Conservation (phyloP, 805 yeast species). For the Schizosaccharomyces osmophilus region DNA sequence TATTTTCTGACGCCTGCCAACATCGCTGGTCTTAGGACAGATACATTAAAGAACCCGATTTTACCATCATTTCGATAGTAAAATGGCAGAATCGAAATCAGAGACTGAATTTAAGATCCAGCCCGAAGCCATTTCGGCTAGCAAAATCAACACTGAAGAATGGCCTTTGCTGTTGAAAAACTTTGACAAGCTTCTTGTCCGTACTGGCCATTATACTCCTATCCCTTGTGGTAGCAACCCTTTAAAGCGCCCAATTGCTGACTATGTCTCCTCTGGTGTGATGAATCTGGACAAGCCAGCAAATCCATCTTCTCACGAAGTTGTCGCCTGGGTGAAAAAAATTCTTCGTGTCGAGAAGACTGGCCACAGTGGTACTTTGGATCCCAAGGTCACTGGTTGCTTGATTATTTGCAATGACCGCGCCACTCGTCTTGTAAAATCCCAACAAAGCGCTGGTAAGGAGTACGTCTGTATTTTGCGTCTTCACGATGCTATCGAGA, state of each 20-base stretch:
- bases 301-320: slow-evolving; percentile 96
- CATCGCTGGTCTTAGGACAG: neutral
- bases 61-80: neutral
- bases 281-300: slow-evolving; percentile 94
- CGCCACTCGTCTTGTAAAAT: slow-evolving; percentile 91
- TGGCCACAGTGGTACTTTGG: slow-evolving; percentile 97
- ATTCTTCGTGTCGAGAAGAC: slow-evolving; percentile 88
- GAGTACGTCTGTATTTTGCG: slow-evolving; percentile 96
- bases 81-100: neutral
- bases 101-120: neutral
- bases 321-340: slow-evolving; percentile 96
- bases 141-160: slow-evolving; percentile 52
- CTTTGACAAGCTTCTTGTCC: slow-evolving; percentile 77
- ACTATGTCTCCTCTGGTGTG: slow-evolving; percentile 81
- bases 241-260: slow-evolving; percentile 72
- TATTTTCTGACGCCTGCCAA: neutral
- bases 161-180: slow-evolving; percentile 91
- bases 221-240: slow-evolving; percentile 54
- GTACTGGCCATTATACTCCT: slow-evolving; percentile 84
- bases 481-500: slow-evolving; percentile 77
- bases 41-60: neutral
- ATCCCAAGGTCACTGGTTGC: slow-evolving; percentile 97
- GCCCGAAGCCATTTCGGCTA: neutral
- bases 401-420: slow-evolving; percentile 93
- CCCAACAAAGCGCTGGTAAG: slow-evolving; percentile 99